These are phyloP conservation scores for Phyllosticta paracitricarpa DNA, from an alignment of 2,329 filamentous ascomycete species.

Conservation along the genomic window DNA sequence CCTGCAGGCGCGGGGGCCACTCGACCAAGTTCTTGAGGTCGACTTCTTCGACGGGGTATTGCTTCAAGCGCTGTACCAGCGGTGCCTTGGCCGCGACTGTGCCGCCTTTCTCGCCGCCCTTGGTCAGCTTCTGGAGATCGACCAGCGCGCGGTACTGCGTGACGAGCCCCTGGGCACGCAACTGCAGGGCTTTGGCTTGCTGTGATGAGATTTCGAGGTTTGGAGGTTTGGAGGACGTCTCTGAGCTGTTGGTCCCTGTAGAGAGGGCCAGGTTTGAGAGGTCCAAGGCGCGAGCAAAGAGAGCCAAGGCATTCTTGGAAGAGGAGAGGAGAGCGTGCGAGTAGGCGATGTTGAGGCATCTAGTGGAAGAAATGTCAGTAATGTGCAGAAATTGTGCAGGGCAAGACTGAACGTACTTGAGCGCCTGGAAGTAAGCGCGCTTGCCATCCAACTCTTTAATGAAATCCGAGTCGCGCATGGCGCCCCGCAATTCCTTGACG, in stretches of 20 bases:
- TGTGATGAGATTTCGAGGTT: slow-evolving; percentile 57
- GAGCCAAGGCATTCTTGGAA: slow-evolving; percentile 70
- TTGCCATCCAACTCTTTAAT: slow-evolving; percentile 69
- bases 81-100: slow-evolving; percentile 38
- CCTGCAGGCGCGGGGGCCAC: slow-evolving; percentile 74
- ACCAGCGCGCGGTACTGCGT: slow-evolving; percentile 78
- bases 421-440: slow-evolving; percentile 71
- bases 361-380: slow-evolving; percentile 22
- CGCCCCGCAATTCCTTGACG: slow-evolving; percentile 79
- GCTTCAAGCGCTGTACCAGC: slow-evolving; percentile 62
- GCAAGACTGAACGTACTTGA: slow-evolving; percentile 53
- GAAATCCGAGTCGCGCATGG: slow-evolving; percentile 72
- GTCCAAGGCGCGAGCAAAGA: slow-evolving; percentile 62
- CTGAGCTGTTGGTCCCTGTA: slow-evolving; percentile 23
- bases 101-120: not conserved
- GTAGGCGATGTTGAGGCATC: slow-evolving; percentile 73
- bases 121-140: slow-evolving; percentile 49
- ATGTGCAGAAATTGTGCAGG: not conserved
- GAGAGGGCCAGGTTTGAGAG: slow-evolving; percentile 46
- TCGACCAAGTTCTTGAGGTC: slow-evolving; percentile 73
- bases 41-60: slow-evolving; percentile 61
- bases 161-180: slow-evolving; percentile 59
- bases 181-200: slow-evolving; percentile 50
- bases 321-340: slow-evolving; percentile 69
- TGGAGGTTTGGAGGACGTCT: slow-evolving; percentile 37